Percentiles rank a stretch among this genome's conserved stretches.
Conservation (phyloP, 139 green algal species). For the Chlamydomonas applanata region DNA sequence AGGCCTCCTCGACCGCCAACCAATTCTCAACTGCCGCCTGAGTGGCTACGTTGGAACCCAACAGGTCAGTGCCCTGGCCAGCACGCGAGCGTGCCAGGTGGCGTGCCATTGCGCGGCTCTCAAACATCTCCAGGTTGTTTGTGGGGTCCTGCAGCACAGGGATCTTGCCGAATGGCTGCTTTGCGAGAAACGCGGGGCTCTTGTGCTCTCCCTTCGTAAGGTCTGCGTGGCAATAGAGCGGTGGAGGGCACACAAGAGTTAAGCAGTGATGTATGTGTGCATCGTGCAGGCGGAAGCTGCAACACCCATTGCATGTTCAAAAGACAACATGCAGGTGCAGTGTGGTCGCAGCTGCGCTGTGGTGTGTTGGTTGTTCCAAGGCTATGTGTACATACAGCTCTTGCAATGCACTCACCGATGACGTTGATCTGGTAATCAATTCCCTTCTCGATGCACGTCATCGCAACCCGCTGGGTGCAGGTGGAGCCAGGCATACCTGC, state of each 20-base stretch:
- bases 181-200: background rate
- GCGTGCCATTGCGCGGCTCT: constrained; percentile 9
- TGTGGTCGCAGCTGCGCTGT: too few relatives aligned
- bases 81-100: background rate
- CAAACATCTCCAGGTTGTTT: background rate
- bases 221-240: background rate
- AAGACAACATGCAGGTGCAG: too few relatives aligned
- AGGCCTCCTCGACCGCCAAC: background rate
- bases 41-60: background rate
- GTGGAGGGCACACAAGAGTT: too few relatives aligned
- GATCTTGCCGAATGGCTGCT: constrained; percentile 15
- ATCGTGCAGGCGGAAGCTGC: too few relatives aligned
- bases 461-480: background rate
- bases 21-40: background rate
- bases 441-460: background rate
- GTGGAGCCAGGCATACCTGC: background rate
- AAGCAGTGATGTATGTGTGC: too few relatives aligned
- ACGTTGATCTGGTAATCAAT: background rate
- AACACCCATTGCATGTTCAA: too few relatives aligned
- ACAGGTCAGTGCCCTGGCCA: constrained; percentile 2
- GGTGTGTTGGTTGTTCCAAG: too few relatives aligned
- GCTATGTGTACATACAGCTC: too few relatives aligned
- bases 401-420: background rate
- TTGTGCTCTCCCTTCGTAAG: constrained; percentile 3
- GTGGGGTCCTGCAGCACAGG: background rate